Evolutionary conservation across 2,329 filamentous ascomycete species (phyloP), one percentile per base, ranked within the genome.

Genomic region (Botryotinia globosa): DNA sequence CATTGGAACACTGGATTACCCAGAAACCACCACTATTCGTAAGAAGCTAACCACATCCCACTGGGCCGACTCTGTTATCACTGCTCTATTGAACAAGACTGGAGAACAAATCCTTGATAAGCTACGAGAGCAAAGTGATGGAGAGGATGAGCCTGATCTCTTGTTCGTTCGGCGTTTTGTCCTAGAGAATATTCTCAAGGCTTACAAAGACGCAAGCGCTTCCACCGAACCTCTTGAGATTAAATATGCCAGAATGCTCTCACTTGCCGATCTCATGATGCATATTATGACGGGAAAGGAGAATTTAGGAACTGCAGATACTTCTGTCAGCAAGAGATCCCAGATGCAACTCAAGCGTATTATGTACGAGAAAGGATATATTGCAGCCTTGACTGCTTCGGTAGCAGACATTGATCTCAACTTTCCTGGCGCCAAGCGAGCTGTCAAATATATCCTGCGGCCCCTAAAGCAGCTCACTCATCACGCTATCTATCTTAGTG

Each of bases 351-450:
- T 99, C 77, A 91, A 93, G 48, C 93, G 94, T 77, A 90, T 98
- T 74, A 99, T 99, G 96, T 98, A 97, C 78, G 96, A 99, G 83
- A 99, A 98, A 84, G 94, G 97, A 72, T 97, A 96, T 81, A 91
- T 98, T 74, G 89, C 92, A 37, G 92, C 95, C 65, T 84, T 99
- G 73, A 98, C 96, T 2, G 89, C 91, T 20, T 97, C 97, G 1
- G 94, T 99, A 77, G 94, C 96, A 29, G 97, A 99, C 78, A 92
- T 99, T 74, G 96, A 98, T 80, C 88, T 99, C 74, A 97, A 97
- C 77, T 98, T 97, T 82, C 94, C 95, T 0, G 92, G 93, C 39
- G 93, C 97, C 25, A 97, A 97, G 84, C 90, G 94, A 64, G 94
- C 94, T 22, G 94, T 99, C 79, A 99, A 98, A 83, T 97, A 97